Evolutionary conservation across 140 eudicot species (phyloP), one percentile per base, ranked within the genome.

Genomic region (Flaveria floridana): DNA sequence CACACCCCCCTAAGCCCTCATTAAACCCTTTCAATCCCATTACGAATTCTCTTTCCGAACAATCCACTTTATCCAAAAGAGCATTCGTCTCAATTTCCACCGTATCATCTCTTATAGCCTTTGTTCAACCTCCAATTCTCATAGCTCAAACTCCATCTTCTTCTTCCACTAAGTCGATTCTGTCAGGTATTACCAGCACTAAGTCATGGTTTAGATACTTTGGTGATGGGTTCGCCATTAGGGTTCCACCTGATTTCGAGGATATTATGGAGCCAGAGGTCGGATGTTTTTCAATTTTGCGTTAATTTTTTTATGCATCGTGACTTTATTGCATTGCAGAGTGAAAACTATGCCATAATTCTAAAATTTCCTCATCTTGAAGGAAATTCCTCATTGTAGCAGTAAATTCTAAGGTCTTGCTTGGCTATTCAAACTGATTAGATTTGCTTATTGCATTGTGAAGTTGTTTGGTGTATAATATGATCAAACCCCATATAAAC

Each of bases 221-320:
- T 70, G 99, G 99, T 44, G 86, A 76, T 82, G 99, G 99, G n/a
- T 94, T 94, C 39, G 87, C 97, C 39, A 90, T 94, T 59, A 82
- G 99, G 46, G 85, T 94, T 39, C 99, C 99, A 0, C 99, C 99
- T 65, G 74, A 84, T 15, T 94, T 94, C 70, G 67, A 86, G 71
- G 97, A 94, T 79, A 70, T 90, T 50, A 84, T 70, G 78, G 99
- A 90, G 83, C 99, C 99, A 47, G 99, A 94, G 91, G 99, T 93
- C 1, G 26, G 70, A 13, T 56, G 26, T 55, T 16, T 28, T 34
- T 46, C 41, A 70, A 3, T 68, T 37, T 23, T 41, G 5, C 3
- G 30, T 53, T 66, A 52, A 7, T 13, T 14, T 53, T 53, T 23
- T 6, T 51, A 67, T 47, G 18, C 47, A 37, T 4, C 61, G 62